A percentile compares a stretch with the other conserved stretches of the same genome.
Evolutionary conservation across 2,329 filamentous ascomycete species (phyloP).

Genomic region (Albifimbria verrucaria): DNA sequence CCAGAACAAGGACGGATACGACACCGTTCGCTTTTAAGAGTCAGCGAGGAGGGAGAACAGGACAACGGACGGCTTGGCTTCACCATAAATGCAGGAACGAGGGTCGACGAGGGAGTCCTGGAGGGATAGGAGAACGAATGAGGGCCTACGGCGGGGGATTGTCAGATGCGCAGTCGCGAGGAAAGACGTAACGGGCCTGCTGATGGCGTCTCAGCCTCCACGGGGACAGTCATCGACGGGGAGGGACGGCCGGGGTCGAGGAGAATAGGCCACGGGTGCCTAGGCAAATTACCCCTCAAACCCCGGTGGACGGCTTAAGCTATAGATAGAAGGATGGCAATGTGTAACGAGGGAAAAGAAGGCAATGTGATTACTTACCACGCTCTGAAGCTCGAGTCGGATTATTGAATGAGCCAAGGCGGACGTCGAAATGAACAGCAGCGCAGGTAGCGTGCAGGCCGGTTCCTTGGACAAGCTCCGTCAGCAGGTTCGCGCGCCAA

Average conservation of each 20-base stretch:
- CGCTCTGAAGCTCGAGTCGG: too few species aligned
- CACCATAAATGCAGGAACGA: constrained; percentile 16
- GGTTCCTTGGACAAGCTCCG: neutral
- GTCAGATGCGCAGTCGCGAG: constrained; percentile 17
- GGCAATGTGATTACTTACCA: too few species aligned
- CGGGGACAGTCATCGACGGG: constrained; percentile 23
- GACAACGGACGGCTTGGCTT: constrained; percentile 2
- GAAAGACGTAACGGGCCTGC: constrained; percentile 31
- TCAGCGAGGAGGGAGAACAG: constrained; percentile 4
- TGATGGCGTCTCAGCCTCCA: constrained; percentile 40
- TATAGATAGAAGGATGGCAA: neutral
- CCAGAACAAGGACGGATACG: too few species aligned
- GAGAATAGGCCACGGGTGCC: neutral
- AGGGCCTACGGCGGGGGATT: constrained; percentile 8
- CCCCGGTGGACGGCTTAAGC: neutral
- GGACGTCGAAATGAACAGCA: too few species aligned
- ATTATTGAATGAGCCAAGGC: too few species aligned
- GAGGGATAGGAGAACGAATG: neutral
- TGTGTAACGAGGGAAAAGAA: too few species aligned
- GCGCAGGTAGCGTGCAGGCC: too few species aligned
- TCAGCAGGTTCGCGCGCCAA: too few species aligned
- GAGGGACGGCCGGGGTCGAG: neutral
- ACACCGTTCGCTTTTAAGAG: too few species aligned
- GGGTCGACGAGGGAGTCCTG: neutral
- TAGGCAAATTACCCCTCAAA: neutral